Percentiles rank a stretch among this genome's conserved stretches.
Conservation (phyloP, 1,284 basidiomycete genomes). For the Abortiporus biennis region DNA sequence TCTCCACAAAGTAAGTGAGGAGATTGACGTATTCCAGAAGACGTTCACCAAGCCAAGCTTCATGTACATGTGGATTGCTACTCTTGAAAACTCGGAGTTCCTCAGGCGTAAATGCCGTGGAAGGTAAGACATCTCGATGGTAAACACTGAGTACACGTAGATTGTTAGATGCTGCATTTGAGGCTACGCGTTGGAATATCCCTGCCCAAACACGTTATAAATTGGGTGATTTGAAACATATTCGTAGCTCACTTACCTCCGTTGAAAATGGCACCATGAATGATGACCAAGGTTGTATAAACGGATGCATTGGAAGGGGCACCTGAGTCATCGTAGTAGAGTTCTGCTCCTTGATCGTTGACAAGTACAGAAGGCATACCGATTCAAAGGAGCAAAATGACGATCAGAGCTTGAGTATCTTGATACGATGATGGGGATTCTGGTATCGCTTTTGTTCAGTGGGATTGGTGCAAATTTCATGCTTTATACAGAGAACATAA, state of each 20-base stretch:
- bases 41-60: too few species aligned
- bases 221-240: not conserved
- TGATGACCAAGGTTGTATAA: constrained; percentile 20
- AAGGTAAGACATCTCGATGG: not conserved
- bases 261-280: constrained; percentile 21
- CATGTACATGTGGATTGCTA: not conserved
- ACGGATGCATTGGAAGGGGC: constrained; percentile 5
- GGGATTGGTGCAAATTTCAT: too few species aligned
- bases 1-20: not conserved
- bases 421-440: too few species aligned
- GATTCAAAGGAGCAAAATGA: too few species aligned
- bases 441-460: too few species aligned
- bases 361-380: constrained; percentile 19
- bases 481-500: too few species aligned
- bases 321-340: constrained; percentile 18
- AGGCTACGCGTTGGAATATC: not conserved
- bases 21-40: too few species aligned
- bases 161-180: not conserved
- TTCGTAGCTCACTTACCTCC: too few species aligned
- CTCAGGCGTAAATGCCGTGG: not conserved
- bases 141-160: not conserved
- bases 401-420: too few species aligned
- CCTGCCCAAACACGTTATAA: too few species aligned
- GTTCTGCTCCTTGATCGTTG: constrained; percentile 10
- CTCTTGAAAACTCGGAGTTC: not conserved